Evolutionary conservation across 257 asterid genomes (phyloP).

Genomic region (Buddleja alternifolia): DNA sequence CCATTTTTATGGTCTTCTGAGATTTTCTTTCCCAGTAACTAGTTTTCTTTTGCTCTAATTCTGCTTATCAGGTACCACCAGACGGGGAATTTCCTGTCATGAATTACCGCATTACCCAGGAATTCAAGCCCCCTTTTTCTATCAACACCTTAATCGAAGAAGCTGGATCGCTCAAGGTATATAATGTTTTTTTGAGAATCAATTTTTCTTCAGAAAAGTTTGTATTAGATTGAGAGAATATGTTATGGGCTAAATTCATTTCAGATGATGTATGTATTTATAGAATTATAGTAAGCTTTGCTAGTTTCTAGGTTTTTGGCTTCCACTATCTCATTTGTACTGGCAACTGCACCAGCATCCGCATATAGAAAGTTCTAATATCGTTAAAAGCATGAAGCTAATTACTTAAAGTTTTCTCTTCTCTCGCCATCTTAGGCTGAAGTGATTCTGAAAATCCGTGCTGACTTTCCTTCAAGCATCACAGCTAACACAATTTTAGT

Average conservation of each 20-base stretch:
- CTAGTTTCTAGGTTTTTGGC: slow-evolving; percentile 15
- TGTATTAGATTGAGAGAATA: slow-evolving; percentile 17
- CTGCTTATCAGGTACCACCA: slow-evolving; percentile 77
- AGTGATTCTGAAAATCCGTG: slow-evolving; percentile 90
- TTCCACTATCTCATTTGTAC: slow-evolving; percentile 7
- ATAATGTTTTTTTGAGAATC: slow-evolving; percentile 2
- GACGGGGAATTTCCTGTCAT: slow-evolving; percentile 99
- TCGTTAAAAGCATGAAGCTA: slow-evolving; percentile 27
- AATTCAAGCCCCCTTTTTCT: slow-evolving; percentile 97
- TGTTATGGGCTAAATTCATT: slow-evolving; percentile 12
- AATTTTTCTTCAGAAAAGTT: slow-evolving; percentile 18
- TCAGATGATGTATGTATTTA: slow-evolving; percentile 17
- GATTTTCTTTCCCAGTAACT: slow-evolving; percentile 5
- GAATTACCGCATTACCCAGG: slow-evolving; percentile 99
- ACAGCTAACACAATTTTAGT: slow-evolving; percentile 86
- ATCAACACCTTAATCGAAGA: slow-evolving; percentile 89
- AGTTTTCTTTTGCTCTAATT: slow-evolving; percentile 25
- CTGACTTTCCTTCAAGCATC: slow-evolving; percentile 86
- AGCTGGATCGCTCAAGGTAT: slow-evolving; percentile 90
- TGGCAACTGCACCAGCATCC: slow-evolving; percentile 20
- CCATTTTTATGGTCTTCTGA: slow-evolving; percentile 26
- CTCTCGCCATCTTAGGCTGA: slow-evolving; percentile 72
- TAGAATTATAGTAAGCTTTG: slow-evolving; percentile 20
- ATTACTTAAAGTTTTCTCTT: slow-evolving; percentile 20
- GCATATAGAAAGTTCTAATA: slow-evolving; percentile 7